phyloP scores from a whole-genome alignment of 805 yeast genomes.

The Kockiozyma suomiensis region DNA sequence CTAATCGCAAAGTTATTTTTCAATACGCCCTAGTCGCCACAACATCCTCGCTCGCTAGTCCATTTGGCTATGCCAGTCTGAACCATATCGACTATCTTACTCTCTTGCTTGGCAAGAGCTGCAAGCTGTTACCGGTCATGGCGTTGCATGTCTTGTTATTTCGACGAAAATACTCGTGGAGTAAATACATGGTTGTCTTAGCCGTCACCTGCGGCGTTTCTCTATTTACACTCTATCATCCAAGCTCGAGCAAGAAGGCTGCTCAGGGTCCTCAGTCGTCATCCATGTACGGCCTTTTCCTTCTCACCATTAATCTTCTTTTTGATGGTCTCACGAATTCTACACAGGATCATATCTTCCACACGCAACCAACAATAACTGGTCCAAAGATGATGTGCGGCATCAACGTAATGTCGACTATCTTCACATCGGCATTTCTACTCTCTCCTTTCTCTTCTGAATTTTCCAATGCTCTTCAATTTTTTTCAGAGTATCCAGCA shows the following conservation, averaged over 20 bases:
- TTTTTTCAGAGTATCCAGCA: slow-evolving; percentile 55
- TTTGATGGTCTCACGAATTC: slow-evolving; percentile 93
- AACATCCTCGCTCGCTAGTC: slow-evolving; percentile 80
- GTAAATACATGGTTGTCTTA: slow-evolving; percentile 76
- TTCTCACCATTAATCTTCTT: slow-evolving; percentile 64
- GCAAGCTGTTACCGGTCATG: slow-evolving; percentile 95
- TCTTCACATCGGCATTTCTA: slow-evolving; percentile 47
- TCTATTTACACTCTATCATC: slow-evolving; percentile 65
- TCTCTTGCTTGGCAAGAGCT: slow-evolving; percentile 83
- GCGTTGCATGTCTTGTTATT: slow-evolving; percentile 73
- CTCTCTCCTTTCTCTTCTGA: slow-evolving; percentile 52
- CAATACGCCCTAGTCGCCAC: slow-evolving; percentile 58
- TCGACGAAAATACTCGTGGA: slow-evolving; percentile 66
- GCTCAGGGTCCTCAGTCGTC: slow-evolving; percentile 44
- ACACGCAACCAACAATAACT: slow-evolving; percentile 53
- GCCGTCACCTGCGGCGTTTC: slow-evolving; percentile 83
- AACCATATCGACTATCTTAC: slow-evolving; percentile 85
- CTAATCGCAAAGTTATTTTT: slow-evolving; percentile 39
- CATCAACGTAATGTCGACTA: slow-evolving; percentile 53
- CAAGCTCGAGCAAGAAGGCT: slow-evolving; percentile 36
- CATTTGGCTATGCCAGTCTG: slow-evolving; percentile 77
- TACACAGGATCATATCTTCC: slow-evolving; percentile 84
- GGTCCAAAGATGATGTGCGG: slow-evolving; percentile 90
- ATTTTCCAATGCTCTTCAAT: slow-evolving; percentile 51
- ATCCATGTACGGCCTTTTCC: slow-evolving; percentile 57